These are phyloP conservation scores for Actinomortierella wolfii DNA, from an alignment of 371 early-diverging fungal species.

Conservation along the genomic window DNA sequence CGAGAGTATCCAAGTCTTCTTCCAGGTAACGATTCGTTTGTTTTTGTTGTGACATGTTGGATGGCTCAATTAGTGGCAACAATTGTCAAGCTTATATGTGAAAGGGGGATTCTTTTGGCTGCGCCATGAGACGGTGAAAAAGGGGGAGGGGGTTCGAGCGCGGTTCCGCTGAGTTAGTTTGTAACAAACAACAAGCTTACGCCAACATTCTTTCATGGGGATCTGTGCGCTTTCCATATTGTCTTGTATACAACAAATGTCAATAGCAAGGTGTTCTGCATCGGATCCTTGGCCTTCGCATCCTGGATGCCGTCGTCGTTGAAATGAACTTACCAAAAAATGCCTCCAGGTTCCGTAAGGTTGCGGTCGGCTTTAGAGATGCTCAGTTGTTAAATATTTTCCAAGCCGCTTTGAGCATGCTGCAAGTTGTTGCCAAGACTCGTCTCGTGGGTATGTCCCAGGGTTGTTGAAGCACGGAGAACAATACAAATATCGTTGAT, in stretches of 20 bases:
- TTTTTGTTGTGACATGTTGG: background rate
- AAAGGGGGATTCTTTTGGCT: too few species aligned
- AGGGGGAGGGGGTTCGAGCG: too few species aligned
- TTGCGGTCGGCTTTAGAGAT: conserved; percentile 85
- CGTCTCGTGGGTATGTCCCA: conserved; percentile 9
- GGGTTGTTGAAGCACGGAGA: conserved; percentile 51
- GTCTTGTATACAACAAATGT: too few species aligned
- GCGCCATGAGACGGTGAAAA: too few species aligned
- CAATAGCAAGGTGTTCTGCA: conserved; percentile 63
- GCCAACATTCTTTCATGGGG: too few species aligned
- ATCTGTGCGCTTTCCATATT: too few species aligned
- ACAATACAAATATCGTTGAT: conserved; percentile 50
- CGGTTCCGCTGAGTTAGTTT: too few species aligned
- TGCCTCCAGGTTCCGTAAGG: conserved; percentile 57
- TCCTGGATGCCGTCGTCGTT: conserved; percentile 58
- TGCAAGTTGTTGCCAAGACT: conserved; percentile 32
- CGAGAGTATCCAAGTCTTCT: conserved; percentile 68
- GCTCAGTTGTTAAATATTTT: conserved; percentile 76
- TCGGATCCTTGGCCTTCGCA: conserved; percentile 66
- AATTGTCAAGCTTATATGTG: background rate
- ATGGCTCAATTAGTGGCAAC: background rate
- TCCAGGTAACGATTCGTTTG: conserved; percentile 54
- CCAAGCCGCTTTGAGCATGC: conserved; percentile 63
- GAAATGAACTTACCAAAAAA: conserved; percentile 66
- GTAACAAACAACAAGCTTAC: too few species aligned